A percentile compares a stretch with the other conserved stretches of the same genome.
phyloP scores from a whole-genome alignment of 805 yeast species.

The Myxozyma lipomycoides region DNA sequence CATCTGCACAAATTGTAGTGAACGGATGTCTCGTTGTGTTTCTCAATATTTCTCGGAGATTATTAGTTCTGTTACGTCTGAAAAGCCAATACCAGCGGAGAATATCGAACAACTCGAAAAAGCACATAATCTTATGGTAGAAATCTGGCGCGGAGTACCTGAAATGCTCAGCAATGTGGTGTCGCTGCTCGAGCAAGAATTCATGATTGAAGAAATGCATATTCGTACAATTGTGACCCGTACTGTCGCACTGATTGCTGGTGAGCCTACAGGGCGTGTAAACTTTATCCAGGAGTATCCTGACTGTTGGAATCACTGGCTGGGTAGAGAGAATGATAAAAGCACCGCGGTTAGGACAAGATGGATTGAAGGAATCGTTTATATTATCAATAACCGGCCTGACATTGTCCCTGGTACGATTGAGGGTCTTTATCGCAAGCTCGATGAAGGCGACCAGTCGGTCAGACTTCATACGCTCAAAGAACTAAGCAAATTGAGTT shows the following conservation, averaged over 20 bases:
- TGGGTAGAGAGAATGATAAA: slow-evolving; percentile 67
- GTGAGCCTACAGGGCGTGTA: slow-evolving; percentile 46
- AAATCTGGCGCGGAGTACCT: slow-evolving; percentile 75
- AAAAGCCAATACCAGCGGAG: slow-evolving; percentile 33
- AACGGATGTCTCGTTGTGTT: slow-evolving; percentile 67
- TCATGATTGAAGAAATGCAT: slow-evolving; percentile 58
- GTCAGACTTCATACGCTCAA: slow-evolving; percentile 63
- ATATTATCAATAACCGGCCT: slow-evolving; percentile 44
- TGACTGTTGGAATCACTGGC: slow-evolving; percentile 65
- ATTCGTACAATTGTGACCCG: slow-evolving; percentile 67
- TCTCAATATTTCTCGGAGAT: slow-evolving; percentile 78
- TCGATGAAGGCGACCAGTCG: slow-evolving; percentile 69
- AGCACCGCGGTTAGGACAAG: slow-evolving; percentile 58
- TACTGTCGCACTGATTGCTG: slow-evolving; percentile 64
- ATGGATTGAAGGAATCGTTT: slow-evolving; percentile 63
- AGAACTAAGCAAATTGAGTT: slow-evolving; percentile 45
- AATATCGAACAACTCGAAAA: slow-evolving; percentile 47
- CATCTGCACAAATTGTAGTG: slow-evolving; percentile 66
- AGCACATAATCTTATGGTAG: slow-evolving; percentile 58
- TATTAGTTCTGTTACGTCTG: slow-evolving; percentile 46
- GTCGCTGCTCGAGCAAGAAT: slow-evolving; percentile 75
- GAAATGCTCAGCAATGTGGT: slow-evolving; percentile 67
- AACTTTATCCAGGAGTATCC: slow-evolving; percentile 50
- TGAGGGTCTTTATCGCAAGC: slow-evolving; percentile 58
- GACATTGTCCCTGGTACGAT: slow-evolving; percentile 49